Base-by-base conservation (phyloP, 2,329 filamentous ascomycete genomes). In the Cladophialophora psammophila region DNA sequence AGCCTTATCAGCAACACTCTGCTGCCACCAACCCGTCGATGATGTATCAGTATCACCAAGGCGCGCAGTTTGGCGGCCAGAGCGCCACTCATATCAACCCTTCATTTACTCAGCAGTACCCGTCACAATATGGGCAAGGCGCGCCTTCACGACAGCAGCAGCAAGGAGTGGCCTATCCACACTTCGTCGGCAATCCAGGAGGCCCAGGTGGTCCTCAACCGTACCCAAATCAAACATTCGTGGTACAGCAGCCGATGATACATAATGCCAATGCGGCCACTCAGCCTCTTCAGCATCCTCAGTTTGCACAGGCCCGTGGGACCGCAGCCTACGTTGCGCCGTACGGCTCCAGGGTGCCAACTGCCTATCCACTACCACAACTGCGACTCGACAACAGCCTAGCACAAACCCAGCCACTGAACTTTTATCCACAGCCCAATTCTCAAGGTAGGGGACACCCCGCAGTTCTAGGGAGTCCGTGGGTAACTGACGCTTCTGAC, bases 11-110 rank as follows among this genome's bases (percentile, higher is more conserved):
- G 36, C 56, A 66, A 40, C 56, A 42, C 12, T 48, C 63, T 32
- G 65, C 40, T 34, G 50, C 61, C 38, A 48, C 53, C 13, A 62
- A 57, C 40, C 71, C 71, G 40, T 52, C 63, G 6, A 62, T 71
- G 63, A 67, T 69, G 65, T 75, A 72, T 63, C 71, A 72, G 31
- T 66, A 70, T 54, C 72, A 73, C 42, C 69, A 72, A 31, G 68
- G 64, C 40, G 62, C 72, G 38, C 74, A 71, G 38, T 75, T 74
- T 71, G 64, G 72, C 38, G 69, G 71, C 48, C 74, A 75, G 66
- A 63, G 69, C 52, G 64, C 65, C 18, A 26, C 66, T 31, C 68
- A 69, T 54, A 68, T 65, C 38, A 65, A 57, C 57, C 66, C 63
- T 15, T 38, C 67, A 15, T 68, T 65, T 58, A 35, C 61, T 38